Percentiles rank a stretch among this genome's conserved stretches.
phyloP scores from a whole-genome alignment of 768 basidiomycete genomes.

The Trametes cingulata region DNA sequence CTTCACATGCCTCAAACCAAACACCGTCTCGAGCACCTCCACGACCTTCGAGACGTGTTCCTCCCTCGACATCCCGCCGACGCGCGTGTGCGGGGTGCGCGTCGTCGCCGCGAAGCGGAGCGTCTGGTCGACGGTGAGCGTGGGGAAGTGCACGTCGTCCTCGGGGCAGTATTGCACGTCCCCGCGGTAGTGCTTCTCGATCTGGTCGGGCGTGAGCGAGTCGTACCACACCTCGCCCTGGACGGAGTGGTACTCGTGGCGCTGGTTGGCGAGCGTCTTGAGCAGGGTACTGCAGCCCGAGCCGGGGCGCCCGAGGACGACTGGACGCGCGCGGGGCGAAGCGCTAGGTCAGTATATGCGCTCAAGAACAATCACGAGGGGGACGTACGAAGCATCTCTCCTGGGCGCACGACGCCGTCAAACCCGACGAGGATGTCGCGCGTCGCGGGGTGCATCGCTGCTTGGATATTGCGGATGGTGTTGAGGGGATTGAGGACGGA shows the following conservation, averaged over 20 bases:
- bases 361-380: background rate
- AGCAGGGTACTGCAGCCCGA: conserved; percentile 86
- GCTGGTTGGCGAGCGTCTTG: conserved; percentile 77
- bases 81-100: conserved; percentile 61
- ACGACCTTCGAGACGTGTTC: conserved; percentile 44
- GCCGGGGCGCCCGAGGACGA: conserved; percentile 84
- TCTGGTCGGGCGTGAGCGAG: conserved; percentile 65
- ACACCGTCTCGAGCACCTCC: conserved; percentile 63
- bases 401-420: conserved; percentile 57
- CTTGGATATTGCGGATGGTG: conserved; percentile 44
- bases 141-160: conserved; percentile 86
- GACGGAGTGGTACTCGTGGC: conserved; percentile 64
- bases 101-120: conserved; percentile 68
- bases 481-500: conserved; percentile 58
- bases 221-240: conserved; percentile 76
- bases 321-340: conserved; percentile 35
- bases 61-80: conserved; percentile 43
- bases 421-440: conserved; percentile 56
- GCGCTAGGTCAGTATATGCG: background rate
- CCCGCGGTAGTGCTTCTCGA: conserved; percentile 68
- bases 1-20: conserved; percentile 73
- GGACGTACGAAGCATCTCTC: conserved; percentile 69
- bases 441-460: conserved; percentile 58
- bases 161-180: conserved; percentile 82
- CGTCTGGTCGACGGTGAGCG: conserved; percentile 77